Conservation (phyloP, 192 early-diverging fungal species). For the Coemansia sp. region DNA sequence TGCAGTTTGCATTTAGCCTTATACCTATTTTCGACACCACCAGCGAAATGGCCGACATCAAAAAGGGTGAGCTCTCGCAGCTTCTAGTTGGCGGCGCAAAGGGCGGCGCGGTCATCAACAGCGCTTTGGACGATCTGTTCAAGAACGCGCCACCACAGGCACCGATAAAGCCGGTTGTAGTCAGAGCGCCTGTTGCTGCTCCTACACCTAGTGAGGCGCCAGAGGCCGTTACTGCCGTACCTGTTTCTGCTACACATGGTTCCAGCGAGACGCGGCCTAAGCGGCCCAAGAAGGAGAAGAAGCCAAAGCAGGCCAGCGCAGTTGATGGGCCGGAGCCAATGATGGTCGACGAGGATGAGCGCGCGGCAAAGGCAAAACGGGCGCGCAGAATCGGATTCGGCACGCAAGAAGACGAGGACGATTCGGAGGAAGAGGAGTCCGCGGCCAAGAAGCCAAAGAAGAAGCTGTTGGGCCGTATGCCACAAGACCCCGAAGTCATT, state of each 20-base stretch:
- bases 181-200: background rate
- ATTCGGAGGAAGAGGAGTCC: constrained; percentile 18
- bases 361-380: constrained; percentile 32
- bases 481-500: constrained; percentile 60
- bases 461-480: constrained; percentile 36
- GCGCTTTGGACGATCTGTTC: constrained; percentile 63
- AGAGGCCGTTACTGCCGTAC: background rate
- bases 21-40: background rate
- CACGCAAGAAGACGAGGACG: constrained; percentile 20
- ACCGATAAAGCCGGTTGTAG: constrained; percentile 19
- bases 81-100: constrained; percentile 36
- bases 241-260: background rate
- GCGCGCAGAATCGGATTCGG: constrained; percentile 32
- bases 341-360: constrained; percentile 13
- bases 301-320: background rate
- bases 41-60: constrained; percentile 13
- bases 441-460: constrained; percentile 46
- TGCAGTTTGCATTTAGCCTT: background rate
- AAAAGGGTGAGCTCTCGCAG: constrained; percentile 45
- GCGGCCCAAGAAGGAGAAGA: constrained; percentile 15
- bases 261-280: background rate
- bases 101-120: constrained; percentile 51
- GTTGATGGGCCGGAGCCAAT: constrained; percentile 1
- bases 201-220: constrained; percentile 5
- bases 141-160: constrained; percentile 56